These are phyloP conservation scores for Sphaerulina populicola DNA, from an alignment of 2,329 filamentous ascomycete species.

Conservation along the genomic window DNA sequence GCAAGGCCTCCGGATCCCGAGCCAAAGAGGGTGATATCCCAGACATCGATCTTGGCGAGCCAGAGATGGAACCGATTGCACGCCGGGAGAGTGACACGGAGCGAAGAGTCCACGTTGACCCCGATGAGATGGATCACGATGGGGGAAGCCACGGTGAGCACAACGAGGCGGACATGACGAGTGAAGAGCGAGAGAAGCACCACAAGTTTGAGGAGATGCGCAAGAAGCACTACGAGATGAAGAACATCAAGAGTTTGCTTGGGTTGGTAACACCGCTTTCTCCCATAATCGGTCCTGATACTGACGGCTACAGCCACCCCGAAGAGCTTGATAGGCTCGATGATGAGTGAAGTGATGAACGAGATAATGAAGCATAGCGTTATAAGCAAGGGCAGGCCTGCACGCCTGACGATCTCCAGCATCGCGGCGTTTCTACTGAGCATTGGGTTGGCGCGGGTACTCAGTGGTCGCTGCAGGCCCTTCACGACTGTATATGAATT, in stretches of 20 bases:
- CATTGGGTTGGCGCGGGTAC: slow-evolving; percentile 4
- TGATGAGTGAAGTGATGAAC: slow-evolving; percentile 33
- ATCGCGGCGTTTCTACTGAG: slow-evolving; percentile 3
- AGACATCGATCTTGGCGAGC: slow-evolving; percentile 82
- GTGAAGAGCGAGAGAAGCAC: slow-evolving; percentile 83
- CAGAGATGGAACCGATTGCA: slow-evolving; percentile 51
- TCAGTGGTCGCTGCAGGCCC: background rate
- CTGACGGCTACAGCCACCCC: slow-evolving; percentile 32
- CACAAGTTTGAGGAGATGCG: slow-evolving; percentile 80
- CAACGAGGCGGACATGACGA: slow-evolving; percentile 45
- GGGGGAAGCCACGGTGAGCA: slow-evolving; percentile 52
- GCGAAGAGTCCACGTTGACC: slow-evolving; percentile 75
- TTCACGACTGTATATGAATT: slow-evolving; percentile 2
- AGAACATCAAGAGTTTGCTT: slow-evolving; percentile 77
- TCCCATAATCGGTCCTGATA: slow-evolving; percentile 3
- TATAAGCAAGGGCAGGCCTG: background rate
- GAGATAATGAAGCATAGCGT: slow-evolving; percentile 6
- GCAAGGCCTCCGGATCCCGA: slow-evolving; percentile 22
- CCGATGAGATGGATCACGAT: slow-evolving; percentile 34
- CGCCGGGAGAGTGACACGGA: slow-evolving; percentile 42
- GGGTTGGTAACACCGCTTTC: slow-evolving; percentile 47
- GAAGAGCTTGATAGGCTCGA: slow-evolving; percentile 36
- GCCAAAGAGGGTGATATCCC: slow-evolving; percentile 71
- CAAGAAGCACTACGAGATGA: slow-evolving; percentile 99
- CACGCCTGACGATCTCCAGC: slow-evolving; percentile 2